A percentile compares a stretch with the other conserved stretches of the same genome.
Conservation (phyloP, 2,329 filamentous ascomycete species). For the Dothidotthia symphoricarpi region DNA sequence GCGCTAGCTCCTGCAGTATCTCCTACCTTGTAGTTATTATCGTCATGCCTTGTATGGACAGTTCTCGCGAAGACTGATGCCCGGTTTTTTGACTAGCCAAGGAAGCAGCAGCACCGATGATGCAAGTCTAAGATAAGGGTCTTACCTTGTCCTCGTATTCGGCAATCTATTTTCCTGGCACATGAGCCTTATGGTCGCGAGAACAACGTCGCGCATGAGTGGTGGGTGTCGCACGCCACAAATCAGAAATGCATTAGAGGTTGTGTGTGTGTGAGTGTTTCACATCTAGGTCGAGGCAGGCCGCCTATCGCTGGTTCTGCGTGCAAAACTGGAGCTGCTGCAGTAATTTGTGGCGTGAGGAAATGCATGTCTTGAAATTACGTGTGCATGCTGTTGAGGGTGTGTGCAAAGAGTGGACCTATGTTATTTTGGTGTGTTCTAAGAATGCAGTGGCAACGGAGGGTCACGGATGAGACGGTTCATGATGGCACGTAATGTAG, state of each 20-base stretch:
- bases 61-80: not conserved
- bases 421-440: slow-evolving; percentile 3
- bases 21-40: too few relatives aligned
- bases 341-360: too few relatives aligned
- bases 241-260: slow-evolving; percentile 9
- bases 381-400: too few relatives aligned
- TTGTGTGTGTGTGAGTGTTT: slow-evolving; percentile 17
- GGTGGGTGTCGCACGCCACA: slow-evolving; percentile 6
- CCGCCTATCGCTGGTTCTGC: too few relatives aligned
- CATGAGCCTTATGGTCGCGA: slow-evolving; percentile 13
- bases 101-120: slow-evolving; percentile 1
- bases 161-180: slow-evolving; percentile 16
- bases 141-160: slow-evolving; percentile 7
- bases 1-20: too few relatives aligned
- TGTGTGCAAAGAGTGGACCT: too few relatives aligned
- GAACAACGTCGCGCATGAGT: slow-evolving; percentile 1
- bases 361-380: too few relatives aligned
- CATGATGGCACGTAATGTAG: slow-evolving; percentile 10
- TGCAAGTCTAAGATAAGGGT: not conserved
- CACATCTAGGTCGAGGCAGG: too few relatives aligned
- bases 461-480: slow-evolving; percentile 8
- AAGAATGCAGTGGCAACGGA: slow-evolving; percentile 11
- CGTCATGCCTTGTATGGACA: too few relatives aligned
- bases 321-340: too few relatives aligned
- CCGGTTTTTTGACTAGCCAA: slow-evolving; percentile 1